A percentile compares a stretch with the other conserved stretches of the same genome.
These are phyloP conservation scores for Collybiopsis luxurians DNA, from an alignment of 768 basidiomycete genomes.

Conservation along the genomic window DNA sequence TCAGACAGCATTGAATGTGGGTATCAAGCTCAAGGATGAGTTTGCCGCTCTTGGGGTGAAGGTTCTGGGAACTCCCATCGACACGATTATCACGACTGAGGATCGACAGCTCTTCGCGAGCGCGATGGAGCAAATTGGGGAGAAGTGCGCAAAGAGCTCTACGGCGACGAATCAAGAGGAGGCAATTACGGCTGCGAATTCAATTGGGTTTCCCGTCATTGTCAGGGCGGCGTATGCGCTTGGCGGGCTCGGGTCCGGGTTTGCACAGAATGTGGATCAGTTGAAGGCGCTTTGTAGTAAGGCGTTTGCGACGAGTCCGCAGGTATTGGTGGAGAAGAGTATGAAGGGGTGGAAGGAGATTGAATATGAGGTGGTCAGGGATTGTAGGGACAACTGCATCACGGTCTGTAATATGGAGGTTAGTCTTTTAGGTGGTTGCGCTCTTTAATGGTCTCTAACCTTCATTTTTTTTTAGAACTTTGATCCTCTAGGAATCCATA, in stretches of 20 bases:
- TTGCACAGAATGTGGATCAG: constrained; percentile 93
- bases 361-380: constrained; percentile 97
- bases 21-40: constrained; percentile 97
- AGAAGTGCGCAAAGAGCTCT: constrained; percentile 88
- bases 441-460: background rate
- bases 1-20: constrained; percentile 95
- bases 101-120: constrained; percentile 92
- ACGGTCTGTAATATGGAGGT: constrained; percentile 99
- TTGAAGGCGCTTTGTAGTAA: constrained; percentile 85
- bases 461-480: constrained; percentile 69
- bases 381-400: constrained; percentile 98
- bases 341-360: constrained; percentile 99
- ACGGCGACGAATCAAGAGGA: constrained; percentile 88
- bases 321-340: constrained; percentile 97
- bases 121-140: constrained; percentile 94
- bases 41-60: constrained; percentile 86
- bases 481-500: constrained; percentile 97
- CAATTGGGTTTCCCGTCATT: constrained; percentile 94
- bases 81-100: constrained; percentile 96
- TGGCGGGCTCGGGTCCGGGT: constrained; percentile 93
- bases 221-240: constrained; percentile 96
- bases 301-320: constrained; percentile 96
- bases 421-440: constrained; percentile 18
- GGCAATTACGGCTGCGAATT: constrained; percentile 74
- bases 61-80: constrained; percentile 95